Base-by-base conservation (phyloP, 2,329 filamentous ascomycete species). In the Aspergillus sp. region DNA sequence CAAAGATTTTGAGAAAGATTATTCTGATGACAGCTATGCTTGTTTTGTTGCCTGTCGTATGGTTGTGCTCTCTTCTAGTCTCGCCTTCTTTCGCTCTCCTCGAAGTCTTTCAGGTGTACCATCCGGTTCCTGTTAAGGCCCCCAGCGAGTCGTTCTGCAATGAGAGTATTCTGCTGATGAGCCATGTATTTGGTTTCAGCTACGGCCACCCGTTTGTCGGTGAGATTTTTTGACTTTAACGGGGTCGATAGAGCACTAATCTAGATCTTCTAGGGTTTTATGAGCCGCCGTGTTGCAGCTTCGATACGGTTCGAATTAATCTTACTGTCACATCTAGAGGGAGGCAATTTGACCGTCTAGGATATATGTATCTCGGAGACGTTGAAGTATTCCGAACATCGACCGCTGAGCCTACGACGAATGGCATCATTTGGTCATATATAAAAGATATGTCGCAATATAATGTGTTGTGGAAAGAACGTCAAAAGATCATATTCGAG, bases 341-440 rank as follows among this genome's bases (percentile, higher is more conserved):
- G 1, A 82, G 84, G 3, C 91, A 96, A 66, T 93, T 84, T 72
- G 91, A 96, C 70, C 83, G 90, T 40, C 80, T 93, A 8, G 91
- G 86, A 4, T 73, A 88, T 33, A 87, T 95, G 82, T 95, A 88
- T 66, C 79, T 95, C 39, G 86, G 85, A 41, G 89, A 93, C 70
- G 86, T 84, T 9, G 90, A 96, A 70, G 82, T 96, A n/a, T 95
- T 89, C 80, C 82, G 90, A 23, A 93, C 90, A 2, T 92, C 90
- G 5, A 96, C 91, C 1, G 89, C 90, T 4, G 89, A 96, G 75
- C 90, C 91, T 1, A 90, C 86, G 0, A 63, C 76, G 4, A 81
- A 81, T 21, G 90, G 90, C 6, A 92, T 95, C 61, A 77, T 82
- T 45, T 93, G 89, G 89, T 86, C 83, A 1, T 91, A 90, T 68